Conservation (phyloP, 805 yeast genomes). For the Zygoascus bituminiphila region DNA sequence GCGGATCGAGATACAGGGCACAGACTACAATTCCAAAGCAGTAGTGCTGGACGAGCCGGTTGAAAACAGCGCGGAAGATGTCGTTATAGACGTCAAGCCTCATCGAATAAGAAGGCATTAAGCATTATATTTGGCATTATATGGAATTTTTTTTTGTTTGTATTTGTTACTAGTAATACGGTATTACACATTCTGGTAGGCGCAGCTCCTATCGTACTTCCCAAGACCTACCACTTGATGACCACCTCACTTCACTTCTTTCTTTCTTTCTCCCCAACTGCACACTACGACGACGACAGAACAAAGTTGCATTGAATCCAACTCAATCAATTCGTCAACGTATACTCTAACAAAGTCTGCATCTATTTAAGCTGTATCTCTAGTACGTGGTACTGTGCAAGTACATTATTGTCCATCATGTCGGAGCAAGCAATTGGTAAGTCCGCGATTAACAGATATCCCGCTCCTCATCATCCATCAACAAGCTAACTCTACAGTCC, state of each 20-base stretch:
- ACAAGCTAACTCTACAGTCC: slow-evolving; percentile 37
- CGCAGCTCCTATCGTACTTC: no score
- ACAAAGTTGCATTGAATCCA: neutral
- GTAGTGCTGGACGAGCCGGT: slow-evolving; percentile 11
- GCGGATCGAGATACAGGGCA: slow-evolving; percentile 16
- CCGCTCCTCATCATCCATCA: neutral
- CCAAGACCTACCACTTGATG: no score
- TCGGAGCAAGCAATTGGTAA: slow-evolving; percentile 29
- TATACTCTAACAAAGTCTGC: no score
- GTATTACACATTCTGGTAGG: neutral
- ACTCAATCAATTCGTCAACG: neutral
- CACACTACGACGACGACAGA: no score
- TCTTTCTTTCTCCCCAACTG: neutral
- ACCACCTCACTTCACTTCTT: neutral
- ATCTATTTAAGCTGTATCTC: no score
- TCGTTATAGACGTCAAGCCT: slow-evolving; percentile 14
- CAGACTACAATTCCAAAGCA: slow-evolving; percentile 1
- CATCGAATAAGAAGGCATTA: neutral
- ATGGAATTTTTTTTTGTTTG: no score
- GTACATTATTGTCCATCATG: slow-evolving; percentile 11
- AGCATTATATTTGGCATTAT: no score
- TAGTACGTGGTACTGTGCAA: no score
- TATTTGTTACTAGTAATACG: no score
- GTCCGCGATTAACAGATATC: slow-evolving; percentile 7
- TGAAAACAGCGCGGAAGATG: slow-evolving; percentile 9